phyloP scores from a whole-genome alignment of 345 rosid genomes.

The Citrus inodora region DNA sequence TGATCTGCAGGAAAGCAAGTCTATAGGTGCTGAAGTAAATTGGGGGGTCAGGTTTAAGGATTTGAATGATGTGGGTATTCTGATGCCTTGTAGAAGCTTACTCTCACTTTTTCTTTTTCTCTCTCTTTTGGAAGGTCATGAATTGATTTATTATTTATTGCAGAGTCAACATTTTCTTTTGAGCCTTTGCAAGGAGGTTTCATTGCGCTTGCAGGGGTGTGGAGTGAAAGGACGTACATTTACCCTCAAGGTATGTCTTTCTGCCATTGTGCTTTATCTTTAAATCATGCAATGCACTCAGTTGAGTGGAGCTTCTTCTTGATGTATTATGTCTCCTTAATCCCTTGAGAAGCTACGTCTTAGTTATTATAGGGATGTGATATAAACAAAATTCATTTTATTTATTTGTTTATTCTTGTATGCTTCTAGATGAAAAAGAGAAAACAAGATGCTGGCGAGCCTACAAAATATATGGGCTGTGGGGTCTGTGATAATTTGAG shows the following conservation, averaged over 20 bases:
- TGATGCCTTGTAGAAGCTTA: constrained; percentile 16
- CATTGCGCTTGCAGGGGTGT: constrained; percentile 78
- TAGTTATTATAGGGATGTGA: not conserved
- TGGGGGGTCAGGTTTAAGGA: constrained; percentile 94
- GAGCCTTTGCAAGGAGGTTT: constrained; percentile 88
- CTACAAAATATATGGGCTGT: constrained; percentile 87
- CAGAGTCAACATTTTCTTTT: constrained; percentile 69
- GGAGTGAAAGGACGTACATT: constrained; percentile 80
- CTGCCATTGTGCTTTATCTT: not conserved
- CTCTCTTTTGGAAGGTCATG: constrained; percentile 2
- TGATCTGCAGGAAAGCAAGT: constrained; percentile 77
- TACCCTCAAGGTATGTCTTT: constrained; percentile 67
- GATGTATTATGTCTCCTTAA: not conserved
- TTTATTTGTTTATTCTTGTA: constrained; percentile 4
- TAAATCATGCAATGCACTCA: not conserved
- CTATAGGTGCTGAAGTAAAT: constrained; percentile 92
- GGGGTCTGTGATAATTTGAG: constrained; percentile 89
- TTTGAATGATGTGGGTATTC: constrained; percentile 64
- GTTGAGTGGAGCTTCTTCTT: constrained; percentile 5
- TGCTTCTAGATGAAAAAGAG: constrained; percentile 71
- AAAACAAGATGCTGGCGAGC: constrained; percentile 73
- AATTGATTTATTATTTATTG: constrained; percentile 21
- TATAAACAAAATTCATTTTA: not conserved
- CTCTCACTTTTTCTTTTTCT: constrained; percentile 3
- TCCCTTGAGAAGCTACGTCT: not conserved